Conservation (phyloP, 169 alveolate species). For the Amoebophrya sp. region DNA sequence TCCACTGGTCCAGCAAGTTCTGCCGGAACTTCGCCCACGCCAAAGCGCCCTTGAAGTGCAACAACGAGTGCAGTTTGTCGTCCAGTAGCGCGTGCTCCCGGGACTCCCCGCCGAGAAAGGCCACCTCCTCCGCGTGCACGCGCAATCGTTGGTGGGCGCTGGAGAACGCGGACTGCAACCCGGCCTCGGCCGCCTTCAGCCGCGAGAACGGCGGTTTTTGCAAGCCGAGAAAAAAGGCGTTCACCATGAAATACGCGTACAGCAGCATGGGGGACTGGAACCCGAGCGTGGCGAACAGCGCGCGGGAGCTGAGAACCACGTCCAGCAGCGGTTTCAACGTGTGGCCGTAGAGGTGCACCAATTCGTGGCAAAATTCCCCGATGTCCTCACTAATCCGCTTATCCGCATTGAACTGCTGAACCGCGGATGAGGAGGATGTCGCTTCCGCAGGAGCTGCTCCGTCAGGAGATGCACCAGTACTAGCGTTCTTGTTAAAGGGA, state of each 20-base stretch:
- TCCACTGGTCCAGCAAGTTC: background rate
- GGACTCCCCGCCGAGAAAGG: background rate
- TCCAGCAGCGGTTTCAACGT: background rate
- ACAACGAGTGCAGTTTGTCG: background rate
- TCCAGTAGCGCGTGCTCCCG: background rate
- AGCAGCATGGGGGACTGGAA: background rate
- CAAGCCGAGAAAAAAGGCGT: background rate
- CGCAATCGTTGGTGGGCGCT: background rate
- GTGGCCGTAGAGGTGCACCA: background rate
- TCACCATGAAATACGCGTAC: background rate
- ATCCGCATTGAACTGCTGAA: background rate
- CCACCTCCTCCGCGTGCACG: background rate
- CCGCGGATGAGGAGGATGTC: too few species aligned
- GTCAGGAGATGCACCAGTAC: too few species aligned
- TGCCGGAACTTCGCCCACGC: background rate
- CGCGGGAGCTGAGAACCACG: background rate
- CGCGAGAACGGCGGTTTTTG: slow-evolving; percentile 14
- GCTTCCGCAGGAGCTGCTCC: too few species aligned
- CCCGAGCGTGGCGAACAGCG: background rate
- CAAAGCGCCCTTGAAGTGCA: background rate
- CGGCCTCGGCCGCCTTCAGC: background rate
- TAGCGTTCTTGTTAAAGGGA: too few species aligned
- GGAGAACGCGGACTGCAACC: background rate
- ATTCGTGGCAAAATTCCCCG: background rate
- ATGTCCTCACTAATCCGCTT: background rate